Base-by-base conservation (phyloP, 345 rosid genomes). In the Raphanus sativus region DNA sequence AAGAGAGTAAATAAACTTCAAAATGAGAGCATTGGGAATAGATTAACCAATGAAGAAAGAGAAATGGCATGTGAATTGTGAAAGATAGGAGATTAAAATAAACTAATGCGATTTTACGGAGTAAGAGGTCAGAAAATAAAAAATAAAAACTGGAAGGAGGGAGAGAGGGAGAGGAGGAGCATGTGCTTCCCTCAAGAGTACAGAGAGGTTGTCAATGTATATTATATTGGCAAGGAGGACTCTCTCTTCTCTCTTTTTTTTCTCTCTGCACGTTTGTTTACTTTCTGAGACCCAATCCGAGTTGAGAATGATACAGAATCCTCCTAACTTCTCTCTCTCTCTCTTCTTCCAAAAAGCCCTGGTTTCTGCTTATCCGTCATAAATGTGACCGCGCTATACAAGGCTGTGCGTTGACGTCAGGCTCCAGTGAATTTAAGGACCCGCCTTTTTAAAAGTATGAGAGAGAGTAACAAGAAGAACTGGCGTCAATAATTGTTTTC, bases 171-270 rank as follows among this genome's bases (percentile, higher is more conserved):
- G 65, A 52, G 63, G 65, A 83, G 72, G 83, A 84, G 89, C 91
- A 79, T 79, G 81, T 78, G 81, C 77, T 56, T 6, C 67, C 32
- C 52, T 48, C 59, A 54, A 59, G 56, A 84, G 88, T 50, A 88
- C 71, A 75, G 75, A 83, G 87, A 89, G 86, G 94, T 21, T 21
- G 21, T 87, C 84, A 86, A 88, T 79, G 85, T 67, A 71, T 88
- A 79, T 83, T 82, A 68, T 83, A 89, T 77, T 50, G 55, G 55
- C 8, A 15, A 8, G 55, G 21, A n/a, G 16, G 55, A 50, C 42
- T 65, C 69, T 42, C 32, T 73, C 59, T 16, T 62, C 30, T 62
- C 45, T 52, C 59, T 71, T 71, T 21, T 21, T 21, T 21, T 21
- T 21, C 80, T 70, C 68, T 68, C 3, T 74, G 79, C 75, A 75